Percentiles rank a stretch among this genome's conserved stretches.
Evolutionary conservation across 176 grass and related monocot genomes (phyloP).

Genomic region (Puya raimondii): DNA sequence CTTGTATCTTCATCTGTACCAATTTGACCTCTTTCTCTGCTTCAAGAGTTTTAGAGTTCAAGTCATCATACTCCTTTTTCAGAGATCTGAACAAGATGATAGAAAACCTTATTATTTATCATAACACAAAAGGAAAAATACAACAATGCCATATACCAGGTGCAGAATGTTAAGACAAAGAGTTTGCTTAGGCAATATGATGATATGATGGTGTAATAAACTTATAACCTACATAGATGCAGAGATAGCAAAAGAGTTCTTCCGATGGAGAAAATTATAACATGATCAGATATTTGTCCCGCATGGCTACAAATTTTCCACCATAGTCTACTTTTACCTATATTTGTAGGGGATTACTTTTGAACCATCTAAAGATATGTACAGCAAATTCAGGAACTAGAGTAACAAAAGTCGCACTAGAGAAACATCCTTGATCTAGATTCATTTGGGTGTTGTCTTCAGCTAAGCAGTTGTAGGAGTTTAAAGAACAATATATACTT

Average conservation of each 20-base stretch:
- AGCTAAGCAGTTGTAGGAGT: no score
- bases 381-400: no score
- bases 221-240: neutral
- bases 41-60: conserved; percentile 77
- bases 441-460: no score
- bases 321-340: no score
- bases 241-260: neutral
- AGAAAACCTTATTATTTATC: no score
- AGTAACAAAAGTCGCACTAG: no score
- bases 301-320: no score
- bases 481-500: no score
- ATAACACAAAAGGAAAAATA: conserved; percentile 14
- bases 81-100: conserved; percentile 34
- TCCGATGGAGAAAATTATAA: neutral
- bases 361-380: no score
- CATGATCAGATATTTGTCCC: no score
- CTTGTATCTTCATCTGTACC: conserved; percentile 59
- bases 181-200: neutral
- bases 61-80: conserved; percentile 66
- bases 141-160: conserved; percentile 16
- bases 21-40: conserved; percentile 80
- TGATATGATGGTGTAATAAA: neutral
- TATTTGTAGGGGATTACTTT: no score
- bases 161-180: neutral
- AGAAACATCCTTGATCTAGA: no score